phyloP scores from a whole-genome alignment of 805 yeast genomes.

The Spathaspora sp. region DNA sequence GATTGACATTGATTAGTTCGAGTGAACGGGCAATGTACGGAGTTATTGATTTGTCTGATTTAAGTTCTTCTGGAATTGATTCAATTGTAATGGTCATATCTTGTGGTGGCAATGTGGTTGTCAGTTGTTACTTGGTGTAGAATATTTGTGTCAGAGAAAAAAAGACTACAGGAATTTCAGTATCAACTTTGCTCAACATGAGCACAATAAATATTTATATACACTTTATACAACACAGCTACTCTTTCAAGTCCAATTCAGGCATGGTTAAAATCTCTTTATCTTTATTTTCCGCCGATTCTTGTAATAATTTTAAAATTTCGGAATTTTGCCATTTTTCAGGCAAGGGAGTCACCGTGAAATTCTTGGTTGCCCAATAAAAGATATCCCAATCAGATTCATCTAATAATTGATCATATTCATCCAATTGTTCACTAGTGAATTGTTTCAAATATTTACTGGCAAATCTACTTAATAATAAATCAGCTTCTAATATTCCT shows the following conservation, averaged over 20 bases:
- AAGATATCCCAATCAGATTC: constrained; percentile 99
- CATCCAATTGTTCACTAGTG: constrained; percentile 65
- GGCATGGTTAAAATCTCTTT: constrained; percentile 87
- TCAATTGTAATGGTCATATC: constrained; percentile 5
- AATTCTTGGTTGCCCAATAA: constrained; percentile 93
- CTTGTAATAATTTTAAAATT: constrained; percentile 64
- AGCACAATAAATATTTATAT: no score
- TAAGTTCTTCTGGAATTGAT: constrained; percentile 24
- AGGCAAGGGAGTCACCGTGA: constrained; percentile 79
- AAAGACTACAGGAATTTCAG: not conserved
- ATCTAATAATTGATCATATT: constrained; percentile 81
- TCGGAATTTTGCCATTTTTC: constrained; percentile 74
- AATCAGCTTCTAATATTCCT: constrained; percentile 91
- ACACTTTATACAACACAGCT: not conserved
- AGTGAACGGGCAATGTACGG: constrained; percentile 51
- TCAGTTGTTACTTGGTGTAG: not conserved
- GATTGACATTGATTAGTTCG: constrained; percentile 57
- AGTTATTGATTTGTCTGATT: constrained; percentile 30
- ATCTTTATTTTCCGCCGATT: constrained; percentile 68
- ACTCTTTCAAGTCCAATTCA: constrained; percentile 17
- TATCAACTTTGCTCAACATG: no score
- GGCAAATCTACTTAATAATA: constrained; percentile 82
- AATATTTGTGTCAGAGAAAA: not conserved
- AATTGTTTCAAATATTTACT: constrained; percentile 61
- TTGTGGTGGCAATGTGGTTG: not conserved